phyloP scores from a whole-genome alignment of 2,329 filamentous ascomycete genomes.

The Talaromyces sp. region DNA sequence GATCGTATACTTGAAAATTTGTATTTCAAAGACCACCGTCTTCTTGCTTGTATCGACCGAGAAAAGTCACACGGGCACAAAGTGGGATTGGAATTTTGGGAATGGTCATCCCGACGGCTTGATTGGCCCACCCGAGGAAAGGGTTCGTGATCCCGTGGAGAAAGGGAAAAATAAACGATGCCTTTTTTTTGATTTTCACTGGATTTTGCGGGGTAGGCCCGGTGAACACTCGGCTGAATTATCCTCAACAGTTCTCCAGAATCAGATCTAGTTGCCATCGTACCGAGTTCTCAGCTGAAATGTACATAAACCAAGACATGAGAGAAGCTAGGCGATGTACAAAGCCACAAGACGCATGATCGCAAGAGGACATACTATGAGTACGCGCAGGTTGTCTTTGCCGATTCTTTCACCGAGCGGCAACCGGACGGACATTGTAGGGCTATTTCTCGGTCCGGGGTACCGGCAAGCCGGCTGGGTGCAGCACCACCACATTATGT shows the following conservation, averaged over 20 bases:
- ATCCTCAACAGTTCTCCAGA: neutral
- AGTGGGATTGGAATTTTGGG: neutral
- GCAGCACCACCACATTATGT: neutral
- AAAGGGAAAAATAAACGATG: neutral
- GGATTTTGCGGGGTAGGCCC: neutral
- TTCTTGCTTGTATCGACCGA: neutral
- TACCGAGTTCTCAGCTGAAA: conserved; percentile 2
- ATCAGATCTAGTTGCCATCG: neutral
- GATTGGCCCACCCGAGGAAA: neutral
- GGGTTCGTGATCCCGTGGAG: conserved; percentile 5
- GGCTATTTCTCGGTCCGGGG: conserved; percentile 3
- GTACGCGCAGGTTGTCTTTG: neutral
- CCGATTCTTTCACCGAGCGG: neutral
- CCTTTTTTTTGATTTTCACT: neutral
- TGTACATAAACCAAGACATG: neutral
- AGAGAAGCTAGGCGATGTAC: neutral
- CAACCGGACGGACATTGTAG: neutral
- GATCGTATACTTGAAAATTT: neutral
- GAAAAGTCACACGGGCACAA: conserved; percentile 2
- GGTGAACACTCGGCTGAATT: conserved; percentile 1
- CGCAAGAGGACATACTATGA: neutral
- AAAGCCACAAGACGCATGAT: neutral
- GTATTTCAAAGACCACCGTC: neutral
- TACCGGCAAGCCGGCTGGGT: neutral
- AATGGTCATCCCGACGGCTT: neutral